Evolutionary conservation across 352 stramenopile species (phyloP), one percentile per base, ranked within the genome.

Genomic region (Phytopythium mirpurense): DNA sequence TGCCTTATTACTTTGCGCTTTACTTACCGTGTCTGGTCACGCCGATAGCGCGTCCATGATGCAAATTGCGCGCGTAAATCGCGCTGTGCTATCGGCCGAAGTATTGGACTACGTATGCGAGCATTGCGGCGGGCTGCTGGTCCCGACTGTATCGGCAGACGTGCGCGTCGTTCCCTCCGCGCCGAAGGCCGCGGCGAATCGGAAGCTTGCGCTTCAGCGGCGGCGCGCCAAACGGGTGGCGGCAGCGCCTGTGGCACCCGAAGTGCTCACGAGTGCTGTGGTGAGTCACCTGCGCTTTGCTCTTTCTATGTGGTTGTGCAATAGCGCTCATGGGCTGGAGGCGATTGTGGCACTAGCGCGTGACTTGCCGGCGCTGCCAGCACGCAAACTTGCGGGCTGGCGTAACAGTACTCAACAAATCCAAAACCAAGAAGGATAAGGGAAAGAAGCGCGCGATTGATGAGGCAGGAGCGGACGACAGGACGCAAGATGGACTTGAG

Each of bases 101-200:
- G 69, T 88, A 23, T 50, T 90, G 19, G 78, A 91, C 59, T 88
- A 67, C 31, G 62, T 93, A 7, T 93, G 83, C 53, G 73, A 84
- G 38, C 55, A 59, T 24, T 93, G 83, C 35, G 74, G 60, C 23
- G 80, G 60, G 8, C 59, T 93, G 1, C 34, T 89, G 11, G 54
- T 90, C 29, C 83, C 83, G 27, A 81, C 74, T 34, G 37, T 90
- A 8, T 80, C 78, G 7, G 69, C 75, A 0, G 61, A 70, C 37
- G 74, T 86, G 18, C 74, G 63, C 12, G 70, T 94, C 11, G 56
- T 82, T 29, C 43, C 74, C 3, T 64, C 84, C 57, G 50, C 50
- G 6, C 57, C 60, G 52, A 68, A 69, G 12, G 63, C 75, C 0
- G 46, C 46, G 5, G 62, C 63, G 15, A 90, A 90, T 43, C 76